Evolutionary conservation across 805 yeast species (phyloP).

Genomic region (Wickerhamiella kurtzmanii): DNA sequence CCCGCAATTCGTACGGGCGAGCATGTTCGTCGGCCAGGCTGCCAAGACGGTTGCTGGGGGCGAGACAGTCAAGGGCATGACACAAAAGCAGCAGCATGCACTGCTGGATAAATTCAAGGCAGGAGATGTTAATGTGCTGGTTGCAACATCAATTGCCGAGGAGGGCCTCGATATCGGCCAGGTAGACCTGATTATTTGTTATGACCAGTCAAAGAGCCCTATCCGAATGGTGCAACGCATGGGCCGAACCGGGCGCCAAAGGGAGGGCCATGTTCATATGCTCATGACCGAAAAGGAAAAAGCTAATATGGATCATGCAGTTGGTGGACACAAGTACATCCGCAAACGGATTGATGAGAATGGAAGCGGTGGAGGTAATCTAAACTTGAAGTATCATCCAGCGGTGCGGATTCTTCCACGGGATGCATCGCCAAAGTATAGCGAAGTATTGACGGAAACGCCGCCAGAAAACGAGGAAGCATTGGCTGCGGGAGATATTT

Average conservation of each 20-base stretch:
- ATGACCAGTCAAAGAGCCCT: slow-evolving; percentile 86
- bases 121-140: slow-evolving; percentile 66
- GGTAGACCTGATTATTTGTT: slow-evolving; percentile 86
- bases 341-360: slow-evolving; percentile 46
- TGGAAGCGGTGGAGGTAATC: slow-evolving; percentile 22
- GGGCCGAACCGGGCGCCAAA: slow-evolving; percentile 96
- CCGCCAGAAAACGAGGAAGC: slow-evolving; percentile 53
- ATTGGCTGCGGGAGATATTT: slow-evolving; percentile 13
- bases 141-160: slow-evolving; percentile 95
- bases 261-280: slow-evolving; percentile 71
- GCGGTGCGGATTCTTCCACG: slow-evolving; percentile 61
- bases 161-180: slow-evolving; percentile 98
- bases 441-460: slow-evolving; percentile 42
- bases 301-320: slow-evolving; percentile 65
- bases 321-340: slow-evolving; percentile 67
- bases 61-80: slow-evolving; percentile 78
- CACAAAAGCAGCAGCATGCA: slow-evolving; percentile 73
- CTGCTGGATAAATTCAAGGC: slow-evolving; percentile 58
- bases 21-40: slow-evolving; percentile 87
- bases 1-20: slow-evolving; percentile 41
- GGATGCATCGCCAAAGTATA: slow-evolving; percentile 41
- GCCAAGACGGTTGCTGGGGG: slow-evolving; percentile 24
- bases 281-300: slow-evolving; percentile 69
- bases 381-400: slow-evolving; percentile 30
- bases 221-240: slow-evolving; percentile 87